A percentile compares a stretch with the other conserved stretches of the same genome.
phyloP scores from a whole-genome alignment of 192 early-diverging fungal genomes.

The Gigaspora rosea region DNA sequence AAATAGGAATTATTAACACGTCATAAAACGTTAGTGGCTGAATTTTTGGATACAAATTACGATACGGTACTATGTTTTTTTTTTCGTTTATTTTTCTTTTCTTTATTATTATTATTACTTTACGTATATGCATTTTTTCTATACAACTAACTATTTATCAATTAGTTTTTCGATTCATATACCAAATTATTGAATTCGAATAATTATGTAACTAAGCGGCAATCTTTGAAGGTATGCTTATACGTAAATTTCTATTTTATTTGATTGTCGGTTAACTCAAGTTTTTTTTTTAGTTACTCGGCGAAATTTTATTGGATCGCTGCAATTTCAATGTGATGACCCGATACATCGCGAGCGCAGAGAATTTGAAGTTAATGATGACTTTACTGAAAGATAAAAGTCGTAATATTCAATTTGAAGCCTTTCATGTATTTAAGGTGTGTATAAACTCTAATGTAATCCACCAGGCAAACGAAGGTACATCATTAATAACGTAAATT shows the following conservation, averaged over 20 bases:
- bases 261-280: not conserved
- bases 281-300: slow-evolving; percentile 67
- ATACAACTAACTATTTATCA: not conserved
- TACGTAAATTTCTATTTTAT: not conserved
- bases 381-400: slow-evolving; percentile 91
- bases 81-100: slow-evolving; percentile 26
- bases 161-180: slow-evolving; percentile 85
- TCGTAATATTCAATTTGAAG: slow-evolving; percentile 99
- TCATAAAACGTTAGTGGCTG: slow-evolving; percentile 89
- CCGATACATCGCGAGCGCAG: slow-evolving; percentile 85
- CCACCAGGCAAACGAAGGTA: too few relatives aligned
- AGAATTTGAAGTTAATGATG: slow-evolving; percentile 98
- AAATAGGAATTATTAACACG: slow-evolving; percentile 86
- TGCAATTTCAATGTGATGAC: slow-evolving; percentile 96
- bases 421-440: slow-evolving; percentile 99
- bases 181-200: slow-evolving; percentile 79
- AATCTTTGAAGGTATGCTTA: slow-evolving; percentile 87
- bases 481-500: too few relatives aligned
- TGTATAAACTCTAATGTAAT: not conserved
- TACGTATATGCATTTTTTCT: too few relatives aligned
- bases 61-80: slow-evolving; percentile 64
- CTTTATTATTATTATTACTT: not conserved
- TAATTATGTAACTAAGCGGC: slow-evolving; percentile 98
- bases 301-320: slow-evolving; percentile 95
- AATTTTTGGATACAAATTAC: slow-evolving; percentile 88